These are phyloP conservation scores for Alternaria infectoria DNA, from an alignment of 2,329 filamentous ascomycete species.

Conservation along the genomic window DNA sequence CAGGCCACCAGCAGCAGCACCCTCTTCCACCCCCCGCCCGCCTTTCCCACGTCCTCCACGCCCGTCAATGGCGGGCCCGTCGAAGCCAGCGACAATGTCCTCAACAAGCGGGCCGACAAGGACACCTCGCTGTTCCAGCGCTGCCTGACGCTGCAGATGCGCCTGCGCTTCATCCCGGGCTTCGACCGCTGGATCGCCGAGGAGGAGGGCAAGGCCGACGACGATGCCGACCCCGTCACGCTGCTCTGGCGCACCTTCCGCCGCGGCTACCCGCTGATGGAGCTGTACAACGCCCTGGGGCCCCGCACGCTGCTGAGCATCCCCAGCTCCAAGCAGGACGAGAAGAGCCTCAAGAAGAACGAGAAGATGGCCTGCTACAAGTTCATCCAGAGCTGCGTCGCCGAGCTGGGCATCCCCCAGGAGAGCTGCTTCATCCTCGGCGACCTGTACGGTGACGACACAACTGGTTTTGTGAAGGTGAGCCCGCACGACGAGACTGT, in stretches of 20 bases:
- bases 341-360: conserved; percentile 66
- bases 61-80: conserved; percentile 65
- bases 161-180: conserved; percentile 80
- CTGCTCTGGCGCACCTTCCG: conserved; percentile 88
- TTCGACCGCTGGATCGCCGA: conserved; percentile 78
- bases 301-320: conserved; percentile 72
- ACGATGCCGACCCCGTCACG: conserved; percentile 81
- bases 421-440: conserved; percentile 90
- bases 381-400: conserved; percentile 88
- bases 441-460: conserved; percentile 91
- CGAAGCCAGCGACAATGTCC: conserved; percentile 87
- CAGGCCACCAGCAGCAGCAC: conserved; percentile 54
- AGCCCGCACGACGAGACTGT: not conserved
- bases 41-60: conserved; percentile 19
- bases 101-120: conserved; percentile 95
- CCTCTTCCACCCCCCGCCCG: conserved; percentile 50
- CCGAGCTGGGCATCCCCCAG: conserved; percentile 77
- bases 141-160: conserved; percentile 82
- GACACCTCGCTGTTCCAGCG: conserved; percentile 93
- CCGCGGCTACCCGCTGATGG: conserved; percentile 81
- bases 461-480: conserved; percentile 95
- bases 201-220: conserved; percentile 72
- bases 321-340: conserved; percentile 67
- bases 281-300: conserved; percentile 85
- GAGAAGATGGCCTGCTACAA: conserved; percentile 90